Conservation (phyloP, 306 rosid genomes). For the Comarum palustre region DNA sequence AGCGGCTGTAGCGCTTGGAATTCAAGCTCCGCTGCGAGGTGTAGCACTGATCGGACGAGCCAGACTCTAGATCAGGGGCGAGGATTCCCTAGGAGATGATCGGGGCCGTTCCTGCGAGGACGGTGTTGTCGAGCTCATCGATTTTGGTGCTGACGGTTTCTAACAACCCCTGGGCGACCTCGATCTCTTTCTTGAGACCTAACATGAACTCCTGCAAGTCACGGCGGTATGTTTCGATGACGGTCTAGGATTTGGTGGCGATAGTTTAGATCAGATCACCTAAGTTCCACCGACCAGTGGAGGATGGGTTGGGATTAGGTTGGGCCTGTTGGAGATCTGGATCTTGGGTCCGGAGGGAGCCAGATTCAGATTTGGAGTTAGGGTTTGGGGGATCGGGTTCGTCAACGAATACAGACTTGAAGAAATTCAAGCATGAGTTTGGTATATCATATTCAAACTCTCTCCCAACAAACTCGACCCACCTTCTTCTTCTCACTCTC, state of each 20-base stretch:
- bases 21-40: slow-evolving; percentile 35
- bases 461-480: slow-evolving; percentile 34
- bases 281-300: slow-evolving; percentile 52
- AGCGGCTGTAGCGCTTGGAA: slow-evolving; percentile 59
- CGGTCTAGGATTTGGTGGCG: slow-evolving; percentile 64
- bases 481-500: slow-evolving; percentile 34
- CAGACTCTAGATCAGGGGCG: slow-evolving; percentile 52
- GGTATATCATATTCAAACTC: too few relatives aligned
- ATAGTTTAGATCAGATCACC: slow-evolving; percentile 71
- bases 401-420: slow-evolving; percentile 50
- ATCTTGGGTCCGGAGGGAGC: slow-evolving; percentile 18
- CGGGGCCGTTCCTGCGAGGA: slow-evolving; percentile 76
- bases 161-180: slow-evolving; percentile 81
- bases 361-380: slow-evolving; percentile 21
- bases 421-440: too few relatives aligned
- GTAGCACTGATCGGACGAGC: slow-evolving; percentile 45
- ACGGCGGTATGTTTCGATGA: slow-evolving; percentile 84
- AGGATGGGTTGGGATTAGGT: not conserved
- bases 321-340: slow-evolving; percentile 39
- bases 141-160: slow-evolving; percentile 61
- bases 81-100: slow-evolving; percentile 69
- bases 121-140: slow-evolving; percentile 72
- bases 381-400: slow-evolving; percentile 41
- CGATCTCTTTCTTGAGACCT: slow-evolving; percentile 74
- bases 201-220: slow-evolving; percentile 75